These are phyloP conservation scores for Geotrichum histeridarum DNA, from an alignment of 1,139 yeast species.

Conservation along the genomic window DNA sequence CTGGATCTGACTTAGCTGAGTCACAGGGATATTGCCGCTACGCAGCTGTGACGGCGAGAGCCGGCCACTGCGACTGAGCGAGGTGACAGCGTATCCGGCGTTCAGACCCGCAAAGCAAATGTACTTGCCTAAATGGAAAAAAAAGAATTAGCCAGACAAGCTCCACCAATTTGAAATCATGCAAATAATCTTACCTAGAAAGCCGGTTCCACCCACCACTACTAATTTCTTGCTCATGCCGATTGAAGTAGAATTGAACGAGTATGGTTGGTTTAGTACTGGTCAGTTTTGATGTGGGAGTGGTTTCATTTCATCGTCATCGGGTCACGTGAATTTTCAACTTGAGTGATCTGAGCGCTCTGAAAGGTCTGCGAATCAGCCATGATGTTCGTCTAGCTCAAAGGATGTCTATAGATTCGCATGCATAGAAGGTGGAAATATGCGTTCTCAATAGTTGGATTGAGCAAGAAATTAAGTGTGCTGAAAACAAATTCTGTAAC, in stretches of 20 bases:
- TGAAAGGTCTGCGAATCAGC: too few species aligned
- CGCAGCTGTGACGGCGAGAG: slow-evolving; percentile 41
- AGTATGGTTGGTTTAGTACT: not conserved
- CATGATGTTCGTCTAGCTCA: too few species aligned
- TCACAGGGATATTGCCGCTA: slow-evolving; percentile 19
- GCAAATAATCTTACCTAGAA: slow-evolving; percentile 43
- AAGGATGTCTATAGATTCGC: too few species aligned
- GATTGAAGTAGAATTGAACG: not conserved
- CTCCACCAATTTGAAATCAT: too few species aligned
- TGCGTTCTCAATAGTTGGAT: too few species aligned
- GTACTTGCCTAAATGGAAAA: slow-evolving; percentile 5
- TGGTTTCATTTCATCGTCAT: too few species aligned
- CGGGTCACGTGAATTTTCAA: too few species aligned
- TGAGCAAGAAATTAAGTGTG: too few species aligned
- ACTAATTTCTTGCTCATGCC: slow-evolving; percentile 39
- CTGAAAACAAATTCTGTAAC: too few species aligned
- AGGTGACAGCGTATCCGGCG: slow-evolving; percentile 9
- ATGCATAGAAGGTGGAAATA: too few species aligned
- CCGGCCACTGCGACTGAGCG: slow-evolving; percentile 19
- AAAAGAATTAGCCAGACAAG: not conserved
- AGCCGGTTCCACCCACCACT: slow-evolving; percentile 86
- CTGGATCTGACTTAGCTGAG: slow-evolving; percentile 56
- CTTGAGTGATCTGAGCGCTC: too few species aligned
- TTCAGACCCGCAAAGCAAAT: slow-evolving; percentile 16
- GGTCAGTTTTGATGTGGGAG: not conserved